These are phyloP conservation scores for Trypanosoma rangeli DNA, from an alignment of 208 protist genomes.

Conservation along the genomic window DNA sequence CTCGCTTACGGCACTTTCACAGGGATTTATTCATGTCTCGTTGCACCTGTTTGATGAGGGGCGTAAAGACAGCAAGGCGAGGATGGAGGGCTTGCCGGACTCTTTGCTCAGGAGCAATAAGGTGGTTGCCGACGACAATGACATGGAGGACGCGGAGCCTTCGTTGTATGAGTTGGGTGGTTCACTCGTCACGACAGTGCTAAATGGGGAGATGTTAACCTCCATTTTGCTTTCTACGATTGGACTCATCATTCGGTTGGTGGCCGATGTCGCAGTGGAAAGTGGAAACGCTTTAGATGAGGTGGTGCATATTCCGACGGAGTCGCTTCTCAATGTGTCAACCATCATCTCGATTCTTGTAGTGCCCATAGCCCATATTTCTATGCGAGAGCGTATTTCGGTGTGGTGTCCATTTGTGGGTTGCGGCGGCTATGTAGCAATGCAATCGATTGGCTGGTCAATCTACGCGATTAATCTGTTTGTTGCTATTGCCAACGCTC, in stretches of 20 bases:
- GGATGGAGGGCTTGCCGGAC: background rate
- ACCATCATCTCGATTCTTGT: conserved; percentile 45
- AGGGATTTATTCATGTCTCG: conserved; percentile 70
- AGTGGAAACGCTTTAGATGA: conserved; percentile 21
- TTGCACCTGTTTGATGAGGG: conserved; percentile 52
- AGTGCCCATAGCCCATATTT: conserved; percentile 57
- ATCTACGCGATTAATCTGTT: conserved; percentile 41
- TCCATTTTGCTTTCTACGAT: conserved; percentile 48
- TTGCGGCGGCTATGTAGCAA: conserved; percentile 49
- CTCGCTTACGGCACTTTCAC: conserved; percentile 44
- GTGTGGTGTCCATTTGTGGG: conserved; percentile 38
- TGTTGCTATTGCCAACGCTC: conserved; percentile 30
- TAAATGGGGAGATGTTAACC: conserved; percentile 72
- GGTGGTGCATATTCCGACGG: conserved; percentile 17
- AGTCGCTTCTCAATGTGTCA: conserved; percentile 33
- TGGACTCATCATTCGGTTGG: conserved; percentile 50
- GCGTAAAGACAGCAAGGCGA: background rate
- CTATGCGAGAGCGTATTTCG: conserved; percentile 47
- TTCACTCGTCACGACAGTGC: conserved; percentile 32
- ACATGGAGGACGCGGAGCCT: conserved; percentile 7
- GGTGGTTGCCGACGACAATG: background rate
- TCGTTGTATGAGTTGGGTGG: conserved; percentile 2
- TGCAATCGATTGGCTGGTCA: conserved; percentile 68
- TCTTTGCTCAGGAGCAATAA: conserved; percentile 8
- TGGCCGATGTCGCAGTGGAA: conserved; percentile 37